Conservation (phyloP, 73 alveolate genomes). For the Paramecium primaurelia region DNA sequence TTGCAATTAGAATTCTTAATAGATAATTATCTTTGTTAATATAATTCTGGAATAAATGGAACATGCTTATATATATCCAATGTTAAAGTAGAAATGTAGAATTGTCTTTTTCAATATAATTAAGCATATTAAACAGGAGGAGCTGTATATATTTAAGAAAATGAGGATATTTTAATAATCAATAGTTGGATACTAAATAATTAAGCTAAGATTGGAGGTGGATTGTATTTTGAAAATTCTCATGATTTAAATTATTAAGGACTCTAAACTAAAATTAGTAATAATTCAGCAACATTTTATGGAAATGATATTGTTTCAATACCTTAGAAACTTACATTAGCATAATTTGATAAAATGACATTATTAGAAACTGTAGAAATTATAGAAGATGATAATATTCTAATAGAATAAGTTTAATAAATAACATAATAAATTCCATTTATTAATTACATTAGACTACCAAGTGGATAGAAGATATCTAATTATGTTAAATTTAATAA, state of each 20-base stretch:
- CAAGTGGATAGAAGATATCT: not conserved
- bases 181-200: not conserved
- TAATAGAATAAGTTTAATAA: not conserved
- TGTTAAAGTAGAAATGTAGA: not conserved
- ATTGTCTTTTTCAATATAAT: not conserved
- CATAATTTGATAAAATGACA: not conserved
- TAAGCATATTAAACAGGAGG: not conserved
- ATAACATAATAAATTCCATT: not conserved
- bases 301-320: not conserved
- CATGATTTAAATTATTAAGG: not conserved
- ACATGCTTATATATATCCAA: not conserved
- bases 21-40: not conserved
- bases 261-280: not conserved
- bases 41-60: not conserved
- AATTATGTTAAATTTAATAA: not conserved
- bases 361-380: not conserved
- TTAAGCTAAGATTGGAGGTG: not conserved
- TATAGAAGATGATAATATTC: not conserved
- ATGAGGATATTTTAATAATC: not conserved
- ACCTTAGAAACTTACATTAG: not conserved
- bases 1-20: not conserved
- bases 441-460: not conserved
- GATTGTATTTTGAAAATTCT: not conserved
- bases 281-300: not conserved
- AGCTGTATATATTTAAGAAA: not conserved